A percentile compares a stretch with the other conserved stretches of the same genome.
phyloP scores from a whole-genome alignment of 345 rosid species.

The Xanthoceras sorbifolium region DNA sequence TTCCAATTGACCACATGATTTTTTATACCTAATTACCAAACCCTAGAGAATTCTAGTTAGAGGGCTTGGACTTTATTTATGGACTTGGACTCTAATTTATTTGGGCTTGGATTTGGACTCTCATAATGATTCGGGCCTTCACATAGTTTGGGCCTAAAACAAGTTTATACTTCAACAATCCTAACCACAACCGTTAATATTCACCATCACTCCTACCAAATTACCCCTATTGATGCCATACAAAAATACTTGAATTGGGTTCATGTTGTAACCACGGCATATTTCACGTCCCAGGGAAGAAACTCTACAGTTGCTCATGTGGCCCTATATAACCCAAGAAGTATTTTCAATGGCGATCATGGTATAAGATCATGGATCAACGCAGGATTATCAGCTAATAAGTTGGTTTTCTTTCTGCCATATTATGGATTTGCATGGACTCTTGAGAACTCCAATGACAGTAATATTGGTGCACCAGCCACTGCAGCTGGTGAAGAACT shows the following conservation, averaged over 20 bases:
- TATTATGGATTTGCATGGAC: constrained; percentile 41
- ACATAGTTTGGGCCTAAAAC: no score
- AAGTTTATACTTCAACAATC: no score
- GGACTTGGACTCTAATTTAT: no score
- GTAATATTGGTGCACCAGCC: constrained; percentile 25
- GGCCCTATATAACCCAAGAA: constrained; percentile 22
- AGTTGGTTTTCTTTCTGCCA: constrained; percentile 36
- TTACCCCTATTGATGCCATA: constrained; percentile 24
- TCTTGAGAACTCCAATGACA: constrained; percentile 6
- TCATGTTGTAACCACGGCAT: constrained; percentile 19
- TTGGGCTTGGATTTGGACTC: no score
- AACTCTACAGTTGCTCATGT: constrained; percentile 22
- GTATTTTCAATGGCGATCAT: constrained; percentile 13
- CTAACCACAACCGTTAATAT: constrained; percentile 4
- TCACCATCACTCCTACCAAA: no score
- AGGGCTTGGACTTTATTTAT: no score
- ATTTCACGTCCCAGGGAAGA: not conserved
- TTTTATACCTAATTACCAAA: no score
- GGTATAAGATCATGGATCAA: constrained; percentile 16
- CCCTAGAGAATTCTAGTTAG: no score
- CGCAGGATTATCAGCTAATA: constrained; percentile 11
- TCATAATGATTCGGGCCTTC: no score
- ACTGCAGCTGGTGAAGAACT: constrained; percentile 27
- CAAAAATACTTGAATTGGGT: constrained; percentile 25
- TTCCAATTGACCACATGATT: no score